phyloP scores from a whole-genome alignment of 148 eudicot genomes.

The Oxyria digyna region DNA sequence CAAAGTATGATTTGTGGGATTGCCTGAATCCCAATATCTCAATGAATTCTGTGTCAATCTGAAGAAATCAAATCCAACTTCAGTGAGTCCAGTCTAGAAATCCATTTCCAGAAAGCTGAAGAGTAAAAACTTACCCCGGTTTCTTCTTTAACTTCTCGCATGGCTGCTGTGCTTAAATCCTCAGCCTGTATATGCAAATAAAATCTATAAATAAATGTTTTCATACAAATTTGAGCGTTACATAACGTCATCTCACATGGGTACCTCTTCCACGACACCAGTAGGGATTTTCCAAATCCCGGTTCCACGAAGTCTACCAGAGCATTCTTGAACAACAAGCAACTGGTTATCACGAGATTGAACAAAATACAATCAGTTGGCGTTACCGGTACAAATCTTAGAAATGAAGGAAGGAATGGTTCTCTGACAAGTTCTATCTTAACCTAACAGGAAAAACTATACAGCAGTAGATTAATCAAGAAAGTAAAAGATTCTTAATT shows the following conservation, averaged over 20 bases:
- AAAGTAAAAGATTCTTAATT: too few species aligned
- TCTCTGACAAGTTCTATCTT: too few species aligned
- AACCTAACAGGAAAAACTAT: too few species aligned
- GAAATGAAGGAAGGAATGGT: too few species aligned
- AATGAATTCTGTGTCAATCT: constrained; percentile 65
- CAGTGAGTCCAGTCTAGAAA: background rate
- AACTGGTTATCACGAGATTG: constrained; percentile 24
- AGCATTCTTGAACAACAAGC: constrained; percentile 74
- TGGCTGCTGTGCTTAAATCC: constrained; percentile 51
- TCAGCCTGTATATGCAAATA: constrained; percentile 82
- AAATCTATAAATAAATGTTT: background rate
- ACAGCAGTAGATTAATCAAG: too few species aligned
- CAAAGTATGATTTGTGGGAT: constrained; percentile 55
- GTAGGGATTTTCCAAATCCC: constrained; percentile 92
- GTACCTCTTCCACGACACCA: constrained; percentile 74
- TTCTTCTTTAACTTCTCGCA: constrained; percentile 90
- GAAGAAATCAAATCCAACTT: constrained; percentile 12
- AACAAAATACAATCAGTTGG: background rate
- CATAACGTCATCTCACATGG: background rate
- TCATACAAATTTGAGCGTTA: background rate
- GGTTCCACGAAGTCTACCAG: constrained; percentile 42
- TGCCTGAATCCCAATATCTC: constrained; percentile 79
- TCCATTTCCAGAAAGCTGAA: background rate
- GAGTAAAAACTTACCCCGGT: constrained; percentile 54
- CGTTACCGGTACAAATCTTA: background rate